Evolutionary conservation across 78 protist species (phyloP).

Genomic region (Dictyostelium firmibasis): DNA sequence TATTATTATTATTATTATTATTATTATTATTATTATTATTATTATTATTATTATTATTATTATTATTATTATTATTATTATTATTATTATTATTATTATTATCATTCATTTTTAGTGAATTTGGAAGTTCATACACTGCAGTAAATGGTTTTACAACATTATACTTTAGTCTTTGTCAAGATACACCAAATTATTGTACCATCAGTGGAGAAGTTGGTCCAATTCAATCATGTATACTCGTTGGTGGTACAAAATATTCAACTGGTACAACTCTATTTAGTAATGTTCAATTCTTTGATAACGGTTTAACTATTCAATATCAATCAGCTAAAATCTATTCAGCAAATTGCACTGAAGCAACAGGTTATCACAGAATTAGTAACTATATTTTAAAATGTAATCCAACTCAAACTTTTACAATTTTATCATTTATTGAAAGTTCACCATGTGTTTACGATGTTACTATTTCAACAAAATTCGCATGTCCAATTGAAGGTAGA

Average conservation of each 20-base stretch:
- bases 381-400: background rate
- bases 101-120: too few species aligned
- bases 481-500: background rate
- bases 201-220: background rate
- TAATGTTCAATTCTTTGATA: background rate
- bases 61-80: too few species aligned
- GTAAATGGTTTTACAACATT: background rate
- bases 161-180: background rate
- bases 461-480: background rate
- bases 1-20: too few species aligned
- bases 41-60: too few species aligned
- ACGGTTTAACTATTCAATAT: conserved; percentile 7
- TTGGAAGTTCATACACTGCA: too few species aligned
- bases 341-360: background rate
- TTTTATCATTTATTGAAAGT: background rate
- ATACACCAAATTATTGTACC: background rate
- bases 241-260: background rate
- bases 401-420: background rate
- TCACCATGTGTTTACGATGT: background rate
- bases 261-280: background rate
- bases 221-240: background rate
- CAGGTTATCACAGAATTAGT: background rate
- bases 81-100: too few species aligned
- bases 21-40: too few species aligned
- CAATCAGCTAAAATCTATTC: background rate